A percentile compares a stretch with the other conserved stretches of the same genome.
phyloP scores from a whole-genome alignment of 768 basidiomycete genomes.

The Dioszegia aurantiaca region DNA sequence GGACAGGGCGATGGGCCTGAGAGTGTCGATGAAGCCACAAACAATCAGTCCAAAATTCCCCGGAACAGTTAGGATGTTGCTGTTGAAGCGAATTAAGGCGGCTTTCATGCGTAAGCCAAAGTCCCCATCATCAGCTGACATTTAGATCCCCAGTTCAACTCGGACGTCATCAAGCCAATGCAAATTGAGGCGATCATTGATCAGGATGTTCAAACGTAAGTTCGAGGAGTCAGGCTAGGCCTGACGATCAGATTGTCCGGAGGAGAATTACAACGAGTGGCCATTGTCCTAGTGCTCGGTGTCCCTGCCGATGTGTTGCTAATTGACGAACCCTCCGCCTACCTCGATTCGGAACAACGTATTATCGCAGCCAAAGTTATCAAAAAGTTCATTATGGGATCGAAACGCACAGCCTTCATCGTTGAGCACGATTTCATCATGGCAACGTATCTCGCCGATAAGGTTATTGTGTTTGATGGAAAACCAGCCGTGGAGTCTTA shows the following conservation, averaged over 20 bases:
- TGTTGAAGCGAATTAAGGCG: constrained; percentile 89
- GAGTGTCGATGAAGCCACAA: constrained; percentile 95
- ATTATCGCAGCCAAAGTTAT: constrained; percentile 97
- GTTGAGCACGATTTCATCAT: constrained; percentile 99
- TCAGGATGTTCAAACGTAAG: constrained; percentile 86
- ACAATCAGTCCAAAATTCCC: constrained; percentile 94
- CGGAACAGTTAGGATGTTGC: constrained; percentile 90
- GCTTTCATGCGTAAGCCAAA: constrained; percentile 72
- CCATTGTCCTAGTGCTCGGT: constrained; percentile 90
- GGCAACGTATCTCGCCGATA: constrained; percentile 98
- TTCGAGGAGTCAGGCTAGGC: neutral
- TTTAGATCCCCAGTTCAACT: constrained; percentile 89
- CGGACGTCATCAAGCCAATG: constrained; percentile 98
- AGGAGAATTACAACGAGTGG: constrained; percentile 96
- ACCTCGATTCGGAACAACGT: constrained; percentile 97
- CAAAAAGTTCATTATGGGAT: constrained; percentile 93
- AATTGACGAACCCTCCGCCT: constrained; percentile 77
- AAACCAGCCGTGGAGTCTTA: constrained; percentile 81
- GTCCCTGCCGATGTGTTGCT: constrained; percentile 72
- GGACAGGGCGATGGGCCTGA: constrained; percentile 72
- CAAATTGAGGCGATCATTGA: constrained; percentile 89
- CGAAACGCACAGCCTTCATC: constrained; percentile 96
- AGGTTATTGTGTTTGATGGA: constrained; percentile 56
- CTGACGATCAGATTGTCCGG: constrained; percentile 65
- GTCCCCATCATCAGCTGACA: neutral